These are phyloP conservation scores for Cytospora mali DNA, from an alignment of 2,329 filamentous ascomycete genomes.

Conservation along the genomic window DNA sequence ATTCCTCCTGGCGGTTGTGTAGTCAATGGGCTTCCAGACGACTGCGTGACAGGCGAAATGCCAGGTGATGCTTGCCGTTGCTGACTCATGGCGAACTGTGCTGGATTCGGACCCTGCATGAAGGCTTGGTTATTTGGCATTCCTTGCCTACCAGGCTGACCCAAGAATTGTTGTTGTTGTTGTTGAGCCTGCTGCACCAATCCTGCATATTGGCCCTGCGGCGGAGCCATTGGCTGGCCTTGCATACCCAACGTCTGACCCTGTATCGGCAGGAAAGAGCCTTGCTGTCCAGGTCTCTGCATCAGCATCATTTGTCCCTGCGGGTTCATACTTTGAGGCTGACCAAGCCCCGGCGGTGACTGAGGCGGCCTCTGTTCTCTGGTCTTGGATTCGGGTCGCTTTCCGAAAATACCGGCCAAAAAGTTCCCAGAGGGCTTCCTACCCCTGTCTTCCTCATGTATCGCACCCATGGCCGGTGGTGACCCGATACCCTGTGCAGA, in stretches of 20 bases:
- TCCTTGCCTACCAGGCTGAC: background rate
- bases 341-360: constrained; percentile 23
- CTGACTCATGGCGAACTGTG: background rate
- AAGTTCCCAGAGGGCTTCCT: constrained; percentile 32
- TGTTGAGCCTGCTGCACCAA: constrained; percentile 17
- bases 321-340: constrained; percentile 24
- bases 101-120: constrained; percentile 7
- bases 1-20: constrained; percentile 9
- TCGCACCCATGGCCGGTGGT: constrained; percentile 1
- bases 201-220: constrained; percentile 25
- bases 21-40: constrained; percentile 23
- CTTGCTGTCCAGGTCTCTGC: constrained; percentile 21
- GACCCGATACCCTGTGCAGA: constrained; percentile 20
- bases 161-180: constrained; percentile 14
- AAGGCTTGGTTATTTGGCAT: constrained; percentile 7
- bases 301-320: constrained; percentile 24
- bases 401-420: constrained; percentile 32
- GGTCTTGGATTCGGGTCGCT: constrained; percentile 30
- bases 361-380: constrained; percentile 28
- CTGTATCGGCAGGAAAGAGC: constrained; percentile 21
- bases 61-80: constrained; percentile 22
- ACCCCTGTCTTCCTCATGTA: constrained; percentile 31
- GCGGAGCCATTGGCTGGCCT: constrained; percentile 25
- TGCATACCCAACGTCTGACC: constrained; percentile 25
- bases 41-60: constrained; percentile 27